Base-by-base conservation (phyloP, 2,329 filamentous ascomycete genomes). In the Microcyclospora tardicrescens region DNA sequence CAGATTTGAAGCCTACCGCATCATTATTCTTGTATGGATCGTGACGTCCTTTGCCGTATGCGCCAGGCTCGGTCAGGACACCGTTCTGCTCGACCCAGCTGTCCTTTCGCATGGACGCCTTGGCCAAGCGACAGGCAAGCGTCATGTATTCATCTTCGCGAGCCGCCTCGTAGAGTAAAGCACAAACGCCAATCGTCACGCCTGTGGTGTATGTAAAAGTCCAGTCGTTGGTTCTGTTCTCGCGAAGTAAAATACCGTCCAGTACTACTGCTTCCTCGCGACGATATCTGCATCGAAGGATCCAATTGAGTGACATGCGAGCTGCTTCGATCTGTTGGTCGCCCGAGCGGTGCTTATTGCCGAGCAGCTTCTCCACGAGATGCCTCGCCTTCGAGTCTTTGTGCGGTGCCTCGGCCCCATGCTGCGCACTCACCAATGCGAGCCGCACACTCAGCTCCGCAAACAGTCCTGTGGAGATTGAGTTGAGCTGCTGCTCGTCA, bases 131-230 rank as follows among this genome's bases (percentile, higher is more conserved):
- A 19, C 47, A 48, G 1, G 52, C 50, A 5, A 56, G 41, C 11
- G 37, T 38, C 27, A 56, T 40, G 33, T 52, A 52, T 19, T 47
- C 44, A 27, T 41, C 35, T 10, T 51, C 36, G 2, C 36, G 36
- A 2, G 43, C 44, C 16, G 41, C 43, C 14, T 47, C 38, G 37
- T 51, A 54, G 16, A 54, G 32, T 1, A 50, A 38, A 24, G 47
- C 47, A 28, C 43, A 49, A 4, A 41, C 47, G 6, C 49, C 46
- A 16, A 56, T 47, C n/a, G 47, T 39, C 16, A 52, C 49, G 6
- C 45, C 53, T 10, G 53, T 54, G 14, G 43, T 48, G 34, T 56
- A 54, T 1, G 48, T 53, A 33, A 56, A 56, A 2, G 49, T 50
- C 53, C 51, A 53, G 29, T 53, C 45, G 14, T 44, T 41, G 12